phyloP scores from a whole-genome alignment of 331 rosid species.

The Rosa hybrid region DNA sequence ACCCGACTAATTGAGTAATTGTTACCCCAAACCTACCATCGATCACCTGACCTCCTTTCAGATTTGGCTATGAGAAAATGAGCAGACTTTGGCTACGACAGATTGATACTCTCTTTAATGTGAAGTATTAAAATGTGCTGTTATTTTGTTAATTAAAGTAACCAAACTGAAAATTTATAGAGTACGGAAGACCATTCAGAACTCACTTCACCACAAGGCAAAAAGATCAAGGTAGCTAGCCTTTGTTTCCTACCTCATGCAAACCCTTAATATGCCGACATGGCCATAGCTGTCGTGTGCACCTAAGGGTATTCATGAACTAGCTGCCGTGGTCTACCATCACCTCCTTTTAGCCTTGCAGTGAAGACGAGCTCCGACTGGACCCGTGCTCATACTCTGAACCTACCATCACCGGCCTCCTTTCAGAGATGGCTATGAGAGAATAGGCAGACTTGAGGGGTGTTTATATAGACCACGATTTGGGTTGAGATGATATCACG shows the following conservation, averaged over 20 bases:
- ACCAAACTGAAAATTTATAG: not conserved
- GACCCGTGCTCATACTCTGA: not conserved
- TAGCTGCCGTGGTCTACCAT: slow-evolving; percentile 49
- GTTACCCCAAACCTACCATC: not conserved
- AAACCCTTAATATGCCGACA: not conserved
- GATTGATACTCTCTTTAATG: too few species aligned
- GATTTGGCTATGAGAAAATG: too few species aligned
- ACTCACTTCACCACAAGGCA: not conserved
- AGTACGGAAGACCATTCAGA: not conserved
- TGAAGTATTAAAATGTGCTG: too few species aligned
- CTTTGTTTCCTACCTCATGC: not conserved
- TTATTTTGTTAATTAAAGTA: too few species aligned
- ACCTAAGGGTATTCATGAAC: slow-evolving; percentile 54
- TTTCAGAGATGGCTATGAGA: not conserved
- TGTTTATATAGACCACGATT: not conserved
- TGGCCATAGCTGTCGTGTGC: not conserved
- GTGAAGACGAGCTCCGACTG: slow-evolving; percentile 38
- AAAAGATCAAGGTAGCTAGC: not conserved
- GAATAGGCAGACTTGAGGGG: not conserved
- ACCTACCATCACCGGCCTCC: not conserved
- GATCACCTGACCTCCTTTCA: not conserved
- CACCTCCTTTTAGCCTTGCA: slow-evolving; percentile 49
- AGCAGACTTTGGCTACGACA: too few species aligned
- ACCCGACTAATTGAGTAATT: not conserved
- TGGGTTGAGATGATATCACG: not conserved